These are phyloP conservation scores for Conidiobolus incongruus DNA, from an alignment of 371 early-diverging fungal genomes.

Conservation along the genomic window DNA sequence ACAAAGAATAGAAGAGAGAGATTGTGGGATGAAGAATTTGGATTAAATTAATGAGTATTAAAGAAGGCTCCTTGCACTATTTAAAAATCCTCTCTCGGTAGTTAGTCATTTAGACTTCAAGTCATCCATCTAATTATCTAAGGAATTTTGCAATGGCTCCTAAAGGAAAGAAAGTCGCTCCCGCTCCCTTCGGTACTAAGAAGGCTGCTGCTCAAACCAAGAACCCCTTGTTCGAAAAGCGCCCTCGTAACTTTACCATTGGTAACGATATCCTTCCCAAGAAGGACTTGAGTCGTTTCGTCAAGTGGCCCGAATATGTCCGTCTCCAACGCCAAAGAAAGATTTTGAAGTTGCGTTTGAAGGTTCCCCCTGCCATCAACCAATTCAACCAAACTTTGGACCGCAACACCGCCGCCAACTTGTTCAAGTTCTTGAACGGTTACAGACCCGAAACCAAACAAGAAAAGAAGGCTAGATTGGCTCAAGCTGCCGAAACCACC, in stretches of 20 bases:
- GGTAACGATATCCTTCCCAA: constrained; percentile 89
- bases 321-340: constrained; percentile 92
- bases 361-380: constrained; percentile 99
- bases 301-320: constrained; percentile 95
- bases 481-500: constrained; percentile 53
- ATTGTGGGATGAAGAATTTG: too few relatives aligned
- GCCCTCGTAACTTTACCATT: constrained; percentile 79
- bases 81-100: too few relatives aligned
- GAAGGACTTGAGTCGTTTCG: constrained; percentile 87
- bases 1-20: too few relatives aligned
- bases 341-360: constrained; percentile 92
- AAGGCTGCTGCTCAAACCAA: constrained; percentile 32
- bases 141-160: too few relatives aligned
- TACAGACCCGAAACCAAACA: constrained; percentile 96
- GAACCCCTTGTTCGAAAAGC: constrained; percentile 86
- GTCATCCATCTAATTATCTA: too few relatives aligned
- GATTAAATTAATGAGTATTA: too few relatives aligned
- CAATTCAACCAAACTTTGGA: constrained; percentile 96
- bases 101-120: too few relatives aligned
- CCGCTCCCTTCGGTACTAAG: constrained; percentile 63
- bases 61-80: too few relatives aligned
- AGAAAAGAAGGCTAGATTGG: constrained; percentile 91
- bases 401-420: constrained; percentile 91
- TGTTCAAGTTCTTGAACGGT: constrained; percentile 92
- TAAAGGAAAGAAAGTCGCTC: constrained; percentile 69